phyloP scores from a whole-genome alignment of 192 early-diverging fungal species.

The Gryganskiella cystojenkinii region DNA sequence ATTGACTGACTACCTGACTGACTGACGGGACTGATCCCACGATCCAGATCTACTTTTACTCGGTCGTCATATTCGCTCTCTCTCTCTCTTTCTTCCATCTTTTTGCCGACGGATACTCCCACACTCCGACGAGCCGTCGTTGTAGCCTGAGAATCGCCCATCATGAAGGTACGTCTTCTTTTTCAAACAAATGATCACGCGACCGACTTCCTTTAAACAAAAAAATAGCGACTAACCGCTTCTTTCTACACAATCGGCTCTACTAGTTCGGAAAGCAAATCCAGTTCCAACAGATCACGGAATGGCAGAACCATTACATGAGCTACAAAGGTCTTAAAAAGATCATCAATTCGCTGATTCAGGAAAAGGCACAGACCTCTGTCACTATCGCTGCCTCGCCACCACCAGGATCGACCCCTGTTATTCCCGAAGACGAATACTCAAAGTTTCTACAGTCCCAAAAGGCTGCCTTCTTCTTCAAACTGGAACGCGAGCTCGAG shows the following conservation, averaged over 20 bases:
- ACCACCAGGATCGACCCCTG: slow-evolving; percentile 50
- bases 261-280: slow-evolving; percentile 98
- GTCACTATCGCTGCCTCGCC: slow-evolving; percentile 53
- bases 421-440: slow-evolving; percentile 58
- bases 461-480: slow-evolving; percentile 98
- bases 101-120: no score
- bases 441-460: slow-evolving; percentile 77
- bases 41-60: neutral
- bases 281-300: slow-evolving; percentile 87
- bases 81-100: neutral
- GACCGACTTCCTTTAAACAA: neutral
- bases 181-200: no score
- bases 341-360: slow-evolving; percentile 84
- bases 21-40: no score
- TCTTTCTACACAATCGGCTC: neutral
- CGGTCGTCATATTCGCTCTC: neutral
- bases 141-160: no score
- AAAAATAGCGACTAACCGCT: no score
- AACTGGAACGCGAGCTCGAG: slow-evolving; percentile 97
- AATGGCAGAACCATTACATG: slow-evolving; percentile 95
- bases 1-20: no score
- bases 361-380: slow-evolving; percentile 60
- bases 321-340: slow-evolving; percentile 99
- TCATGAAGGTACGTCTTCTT: no score
- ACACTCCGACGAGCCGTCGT: no score